Evolutionary conservation across 1,284 basidiomycete genomes (phyloP).

Genomic region (Rhodotorula sp.): DNA sequence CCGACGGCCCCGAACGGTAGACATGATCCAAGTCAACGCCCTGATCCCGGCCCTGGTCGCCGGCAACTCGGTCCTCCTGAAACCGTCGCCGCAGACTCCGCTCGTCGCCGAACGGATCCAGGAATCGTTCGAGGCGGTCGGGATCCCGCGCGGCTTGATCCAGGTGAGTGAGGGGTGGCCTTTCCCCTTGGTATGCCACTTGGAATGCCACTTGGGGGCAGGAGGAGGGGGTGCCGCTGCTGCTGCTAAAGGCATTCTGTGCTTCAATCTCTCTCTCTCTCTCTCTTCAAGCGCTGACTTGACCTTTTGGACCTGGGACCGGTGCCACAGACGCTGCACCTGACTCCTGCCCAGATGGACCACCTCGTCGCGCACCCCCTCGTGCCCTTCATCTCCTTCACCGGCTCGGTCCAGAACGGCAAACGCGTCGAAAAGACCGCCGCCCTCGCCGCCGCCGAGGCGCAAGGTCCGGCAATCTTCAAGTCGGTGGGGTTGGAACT

Average conservation of each 20-base stretch:
- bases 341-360: constrained; percentile 65
- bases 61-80: constrained; percentile 84
- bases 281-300: background rate
- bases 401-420: constrained; percentile 68
- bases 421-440: constrained; percentile 50
- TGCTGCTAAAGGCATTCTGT: too few species aligned
- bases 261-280: too few species aligned
- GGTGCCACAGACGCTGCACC: constrained; percentile 56
- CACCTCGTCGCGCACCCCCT: constrained; percentile 64
- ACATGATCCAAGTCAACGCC: constrained; percentile 82
- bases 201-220: too few species aligned
- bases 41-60: constrained; percentile 73
- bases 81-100: constrained; percentile 93
- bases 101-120: constrained; percentile 78
- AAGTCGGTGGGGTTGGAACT: constrained; percentile 71
- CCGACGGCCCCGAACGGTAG: background rate
- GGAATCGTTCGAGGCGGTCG: constrained; percentile 65
- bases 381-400: constrained; percentile 74
- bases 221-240: too few species aligned
- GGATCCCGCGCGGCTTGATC: constrained; percentile 71
- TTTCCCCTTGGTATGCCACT: too few species aligned
- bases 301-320: too few species aligned
- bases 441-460: constrained; percentile 51
- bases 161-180: constrained; percentile 56
- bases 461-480: constrained; percentile 61